These are phyloP conservation scores for Nectriaceae sp. DNA, from an alignment of 2,329 filamentous ascomycete genomes.

Conservation along the genomic window DNA sequence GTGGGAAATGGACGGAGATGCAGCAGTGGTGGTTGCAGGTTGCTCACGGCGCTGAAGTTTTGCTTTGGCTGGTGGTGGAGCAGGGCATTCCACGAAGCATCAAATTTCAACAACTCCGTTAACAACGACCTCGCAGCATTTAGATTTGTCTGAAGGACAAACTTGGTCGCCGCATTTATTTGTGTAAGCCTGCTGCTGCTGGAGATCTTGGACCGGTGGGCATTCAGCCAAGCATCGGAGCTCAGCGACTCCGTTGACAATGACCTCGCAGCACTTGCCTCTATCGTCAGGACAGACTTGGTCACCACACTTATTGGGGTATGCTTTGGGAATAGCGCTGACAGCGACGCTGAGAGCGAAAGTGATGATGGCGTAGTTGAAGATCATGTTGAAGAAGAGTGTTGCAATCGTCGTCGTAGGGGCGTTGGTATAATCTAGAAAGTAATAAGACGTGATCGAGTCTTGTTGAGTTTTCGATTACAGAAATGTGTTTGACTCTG, in stretches of 20 bases:
- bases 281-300: constrained; percentile 6
- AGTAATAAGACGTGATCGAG: background rate
- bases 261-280: constrained; percentile 6
- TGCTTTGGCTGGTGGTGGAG: too few relatives aligned
- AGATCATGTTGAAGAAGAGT: constrained; percentile 9
- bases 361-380: constrained; percentile 8
- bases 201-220: constrained; percentile 8
- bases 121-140: constrained; percentile 6
- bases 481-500: too few relatives aligned
- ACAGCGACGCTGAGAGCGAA: constrained; percentile 8
- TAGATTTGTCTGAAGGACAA: constrained; percentile 4
- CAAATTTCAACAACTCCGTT: constrained; percentile 6
- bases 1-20: too few relatives aligned
- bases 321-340: constrained; percentile 7
- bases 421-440: constrained; percentile 1
- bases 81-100: constrained; percentile 7
- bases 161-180: constrained; percentile 8
- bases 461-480: too few relatives aligned
- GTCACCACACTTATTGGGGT: constrained; percentile 10
- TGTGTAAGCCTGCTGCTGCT: constrained; percentile 7
- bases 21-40: too few relatives aligned
- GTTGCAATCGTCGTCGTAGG: background rate
- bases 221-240: constrained; percentile 7
- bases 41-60: too few relatives aligned
- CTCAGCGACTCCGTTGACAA: constrained; percentile 8